phyloP scores from a whole-genome alignment of 2,329 filamentous ascomycete species.

The Alternaria brassicicola region DNA sequence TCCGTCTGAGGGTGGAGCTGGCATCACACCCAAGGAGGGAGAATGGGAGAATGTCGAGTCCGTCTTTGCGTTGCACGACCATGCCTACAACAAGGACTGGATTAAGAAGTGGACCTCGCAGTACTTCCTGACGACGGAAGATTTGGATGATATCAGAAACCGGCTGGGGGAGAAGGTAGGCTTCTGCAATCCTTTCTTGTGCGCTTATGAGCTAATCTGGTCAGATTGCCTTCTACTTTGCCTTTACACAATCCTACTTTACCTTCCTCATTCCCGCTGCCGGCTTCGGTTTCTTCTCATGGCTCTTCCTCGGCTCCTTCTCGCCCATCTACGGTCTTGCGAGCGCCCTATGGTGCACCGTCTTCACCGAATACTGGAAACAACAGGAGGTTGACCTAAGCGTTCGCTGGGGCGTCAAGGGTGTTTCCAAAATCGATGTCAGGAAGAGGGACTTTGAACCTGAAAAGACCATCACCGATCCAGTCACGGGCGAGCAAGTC shows the following conservation, averaged over 20 bases:
- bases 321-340: slow-evolving; percentile 79
- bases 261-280: slow-evolving; percentile 83
- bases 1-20: slow-evolving; percentile 55
- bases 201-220: slow-evolving; percentile 19
- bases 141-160: slow-evolving; percentile 58
- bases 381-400: slow-evolving; percentile 86
- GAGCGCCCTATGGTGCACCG: slow-evolving; percentile 80
- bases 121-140: slow-evolving; percentile 55
- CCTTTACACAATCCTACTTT: slow-evolving; percentile 91
- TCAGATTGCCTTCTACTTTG: slow-evolving; percentile 90
- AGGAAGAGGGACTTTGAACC: slow-evolving; percentile 78
- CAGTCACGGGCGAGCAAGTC: slow-evolving; percentile 79
- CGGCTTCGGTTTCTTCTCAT: slow-evolving; percentile 74
- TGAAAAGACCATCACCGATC: slow-evolving; percentile 77
- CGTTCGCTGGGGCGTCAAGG: slow-evolving; percentile 86
- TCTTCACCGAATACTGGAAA: slow-evolving; percentile 97
- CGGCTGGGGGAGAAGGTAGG: slow-evolving; percentile 56
- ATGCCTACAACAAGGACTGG: slow-evolving; percentile 60
- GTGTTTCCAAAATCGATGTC: slow-evolving; percentile 80
- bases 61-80: slow-evolving; percentile 58
- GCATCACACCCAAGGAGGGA: slow-evolving; percentile 58
- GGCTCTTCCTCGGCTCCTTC: slow-evolving; percentile 83
- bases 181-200: not conserved
- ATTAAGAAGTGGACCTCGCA: slow-evolving; percentile 59
- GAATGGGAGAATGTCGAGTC: slow-evolving; percentile 59